Conservation (phyloP, 805 yeast species). For the Pichia rugopelliculosa region DNA sequence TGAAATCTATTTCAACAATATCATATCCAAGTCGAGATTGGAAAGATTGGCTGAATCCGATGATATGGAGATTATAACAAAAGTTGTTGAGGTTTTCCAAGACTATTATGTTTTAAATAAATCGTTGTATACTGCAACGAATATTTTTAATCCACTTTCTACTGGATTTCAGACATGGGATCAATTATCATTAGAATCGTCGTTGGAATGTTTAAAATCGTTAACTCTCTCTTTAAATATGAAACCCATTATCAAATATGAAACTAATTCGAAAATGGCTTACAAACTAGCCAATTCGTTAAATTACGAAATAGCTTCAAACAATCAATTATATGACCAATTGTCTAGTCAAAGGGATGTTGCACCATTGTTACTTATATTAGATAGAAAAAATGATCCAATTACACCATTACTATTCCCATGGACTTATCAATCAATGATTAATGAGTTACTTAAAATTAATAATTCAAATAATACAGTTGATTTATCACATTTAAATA, state of each 20-base stretch:
- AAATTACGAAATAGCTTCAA: conserved; percentile 46
- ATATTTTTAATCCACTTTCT: conserved; percentile 18
- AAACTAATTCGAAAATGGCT: conserved; percentile 58
- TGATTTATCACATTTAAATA: conserved; percentile 49
- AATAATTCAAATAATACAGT: conserved; percentile 59
- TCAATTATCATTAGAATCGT: conserved; percentile 34
- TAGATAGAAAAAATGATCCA: conserved; percentile 88
- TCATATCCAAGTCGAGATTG: conserved; percentile 64
- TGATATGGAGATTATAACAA: conserved; percentile 68
- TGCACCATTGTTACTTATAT: conserved; percentile 63
- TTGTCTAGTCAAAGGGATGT: conserved; percentile 47
- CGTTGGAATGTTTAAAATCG: conserved; percentile 41
- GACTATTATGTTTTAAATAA: conserved; percentile 72
- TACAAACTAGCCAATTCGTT: conserved; percentile 64
- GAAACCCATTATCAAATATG: conserved; percentile 76
- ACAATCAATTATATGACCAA: conserved; percentile 58
- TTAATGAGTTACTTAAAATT: conserved; percentile 84
- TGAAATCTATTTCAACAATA: conserved; percentile 70
- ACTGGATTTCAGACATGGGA: conserved; percentile 38
- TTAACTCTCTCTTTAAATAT: conserved; percentile 63
- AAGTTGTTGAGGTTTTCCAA: conserved; percentile 76
- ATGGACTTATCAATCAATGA: conserved; percentile 98
- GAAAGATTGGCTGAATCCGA: conserved; percentile 90
- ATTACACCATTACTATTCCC: conserved; percentile 87
- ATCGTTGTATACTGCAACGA: conserved; percentile 43